These are phyloP conservation scores for Beauveria sp. DNA, from an alignment of 2,329 filamentous ascomycete genomes.

Conservation along the genomic window DNA sequence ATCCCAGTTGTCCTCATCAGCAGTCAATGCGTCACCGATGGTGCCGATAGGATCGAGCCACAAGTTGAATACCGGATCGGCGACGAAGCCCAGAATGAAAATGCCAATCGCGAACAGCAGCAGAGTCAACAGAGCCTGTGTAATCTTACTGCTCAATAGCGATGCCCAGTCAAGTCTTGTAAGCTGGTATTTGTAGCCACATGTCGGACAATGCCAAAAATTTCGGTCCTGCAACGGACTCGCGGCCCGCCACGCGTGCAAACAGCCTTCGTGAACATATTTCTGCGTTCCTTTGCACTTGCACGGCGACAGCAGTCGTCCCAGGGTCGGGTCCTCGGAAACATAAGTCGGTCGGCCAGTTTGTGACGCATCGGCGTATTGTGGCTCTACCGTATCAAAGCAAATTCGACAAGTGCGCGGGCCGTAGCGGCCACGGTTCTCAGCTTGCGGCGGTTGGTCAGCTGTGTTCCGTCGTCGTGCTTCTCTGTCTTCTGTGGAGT, in stretches of 20 bases:
- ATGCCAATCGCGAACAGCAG: slow-evolving; percentile 63
- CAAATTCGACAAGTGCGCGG: slow-evolving; percentile 84
- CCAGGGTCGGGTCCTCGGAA: slow-evolving; percentile 65
- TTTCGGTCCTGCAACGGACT: slow-evolving; percentile 59
- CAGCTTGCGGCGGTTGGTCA: not conserved
- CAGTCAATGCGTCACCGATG: slow-evolving; percentile 41
- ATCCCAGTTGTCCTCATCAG: slow-evolving; percentile 29
- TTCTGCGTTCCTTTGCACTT: slow-evolving; percentile 87
- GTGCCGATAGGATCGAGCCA: slow-evolving; percentile 73
- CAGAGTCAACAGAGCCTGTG: slow-evolving; percentile 65
- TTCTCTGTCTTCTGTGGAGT: not conserved
- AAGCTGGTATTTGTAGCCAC: slow-evolving; percentile 73
- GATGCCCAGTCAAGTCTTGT: slow-evolving; percentile 69
- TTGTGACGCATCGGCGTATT: slow-evolving; percentile 31
- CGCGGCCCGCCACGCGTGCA: slow-evolving; percentile 73
- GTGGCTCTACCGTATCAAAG: slow-evolving; percentile 57
- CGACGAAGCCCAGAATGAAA: slow-evolving; percentile 82
- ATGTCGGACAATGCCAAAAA: slow-evolving; percentile 84
- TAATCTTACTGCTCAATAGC: slow-evolving; percentile 56
- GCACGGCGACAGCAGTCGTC: slow-evolving; percentile 80
- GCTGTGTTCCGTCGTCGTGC: slow-evolving; percentile 1
- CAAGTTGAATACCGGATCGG: slow-evolving; percentile 84
- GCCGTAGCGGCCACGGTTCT: slow-evolving; percentile 46
- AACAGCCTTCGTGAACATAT: slow-evolving; percentile 89
- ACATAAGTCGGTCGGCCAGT: slow-evolving; percentile 48